phyloP scores from a whole-genome alignment of 805 yeast species.

The Tetrapisispora nanseiensis region DNA sequence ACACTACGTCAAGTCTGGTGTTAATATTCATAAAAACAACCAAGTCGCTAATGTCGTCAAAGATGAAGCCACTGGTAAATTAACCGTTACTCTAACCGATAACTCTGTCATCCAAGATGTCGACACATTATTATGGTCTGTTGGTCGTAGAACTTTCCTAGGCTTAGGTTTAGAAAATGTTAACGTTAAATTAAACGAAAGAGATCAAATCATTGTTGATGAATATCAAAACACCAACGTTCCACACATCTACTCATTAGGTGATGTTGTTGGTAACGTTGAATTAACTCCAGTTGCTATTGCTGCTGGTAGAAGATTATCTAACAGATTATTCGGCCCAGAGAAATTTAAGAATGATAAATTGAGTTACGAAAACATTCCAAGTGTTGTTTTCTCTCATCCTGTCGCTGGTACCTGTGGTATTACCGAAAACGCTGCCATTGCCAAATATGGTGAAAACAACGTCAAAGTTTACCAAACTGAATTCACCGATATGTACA shows the following conservation, averaged over 20 bases:
- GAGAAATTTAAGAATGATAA: constrained; percentile 58
- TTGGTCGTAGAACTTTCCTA: constrained; percentile 75
- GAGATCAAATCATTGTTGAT: constrained; percentile 64
- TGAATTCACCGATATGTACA: constrained; percentile 84
- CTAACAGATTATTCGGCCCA: constrained; percentile 87
- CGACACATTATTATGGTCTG: constrained; percentile 84
- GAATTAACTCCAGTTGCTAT: constrained; percentile 98
- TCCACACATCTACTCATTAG: constrained; percentile 68
- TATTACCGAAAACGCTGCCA: constrained; percentile 68
- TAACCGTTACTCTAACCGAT: constrained; percentile 38
- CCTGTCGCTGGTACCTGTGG: constrained; percentile 98
- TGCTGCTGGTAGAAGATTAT: constrained; percentile 91
- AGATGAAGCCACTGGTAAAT: constrained; percentile 36
- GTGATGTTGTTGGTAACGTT: constrained; percentile 88
- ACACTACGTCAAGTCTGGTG: constrained; percentile 70
- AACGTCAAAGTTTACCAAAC: constrained; percentile 75
- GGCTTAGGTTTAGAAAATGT: constrained; percentile 69
- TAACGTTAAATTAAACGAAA: constrained; percentile 53
- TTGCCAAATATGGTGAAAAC: constrained; percentile 66
- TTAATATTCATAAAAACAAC: constrained; percentile 64
- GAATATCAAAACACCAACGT: constrained; percentile 79
- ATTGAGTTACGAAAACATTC: constrained; percentile 78
- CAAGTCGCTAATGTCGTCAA: constrained; percentile 41
- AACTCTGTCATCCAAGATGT: constrained; percentile 49
- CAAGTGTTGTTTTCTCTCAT: constrained; percentile 95